phyloP scores from a whole-genome alignment of 441 rosid genomes.

The Adansonia rubrostipa region DNA sequence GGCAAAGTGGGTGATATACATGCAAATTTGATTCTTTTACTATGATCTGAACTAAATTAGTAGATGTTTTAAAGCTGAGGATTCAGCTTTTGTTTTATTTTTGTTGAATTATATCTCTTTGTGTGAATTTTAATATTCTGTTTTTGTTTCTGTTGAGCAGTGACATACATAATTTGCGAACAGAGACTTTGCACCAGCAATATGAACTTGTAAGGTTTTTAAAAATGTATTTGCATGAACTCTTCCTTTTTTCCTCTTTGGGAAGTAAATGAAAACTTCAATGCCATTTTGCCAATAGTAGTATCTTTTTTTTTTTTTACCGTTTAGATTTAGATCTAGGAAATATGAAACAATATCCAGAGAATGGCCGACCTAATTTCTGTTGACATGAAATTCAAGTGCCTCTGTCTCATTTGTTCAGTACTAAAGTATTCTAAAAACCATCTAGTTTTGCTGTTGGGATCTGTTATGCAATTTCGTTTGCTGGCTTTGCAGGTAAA shows the following conservation, averaged over 20 bases:
- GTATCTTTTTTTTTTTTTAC: neutral
- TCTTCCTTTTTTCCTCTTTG: neutral
- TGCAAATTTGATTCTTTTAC: neutral
- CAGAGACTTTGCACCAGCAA: slow-evolving; percentile 84
- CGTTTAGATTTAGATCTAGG: neutral
- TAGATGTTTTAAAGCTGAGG: neutral
- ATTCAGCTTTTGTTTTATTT: slow-evolving; percentile 16
- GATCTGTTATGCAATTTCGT: slow-evolving; percentile 19
- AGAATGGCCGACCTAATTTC: neutral
- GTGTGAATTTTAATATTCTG: slow-evolving; percentile 19
- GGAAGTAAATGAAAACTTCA: neutral
- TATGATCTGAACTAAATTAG: neutral
- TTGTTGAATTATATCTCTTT: slow-evolving; percentile 19
- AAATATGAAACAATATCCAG: neutral
- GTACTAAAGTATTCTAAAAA: neutral
- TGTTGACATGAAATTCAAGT: neutral
- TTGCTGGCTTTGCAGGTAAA: slow-evolving; percentile 64
- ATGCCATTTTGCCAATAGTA: neutral
- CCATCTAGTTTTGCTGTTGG: neutral
- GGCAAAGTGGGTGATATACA: neutral
- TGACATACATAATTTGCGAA: slow-evolving; percentile 73
- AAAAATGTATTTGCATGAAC: neutral
- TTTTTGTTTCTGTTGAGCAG: slow-evolving; percentile 50
- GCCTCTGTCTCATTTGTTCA: neutral
- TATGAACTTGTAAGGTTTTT: slow-evolving; percentile 49